phyloP scores from a whole-genome alignment of 2,329 filamentous ascomycete species.

The Ceratocystis cubensis region DNA sequence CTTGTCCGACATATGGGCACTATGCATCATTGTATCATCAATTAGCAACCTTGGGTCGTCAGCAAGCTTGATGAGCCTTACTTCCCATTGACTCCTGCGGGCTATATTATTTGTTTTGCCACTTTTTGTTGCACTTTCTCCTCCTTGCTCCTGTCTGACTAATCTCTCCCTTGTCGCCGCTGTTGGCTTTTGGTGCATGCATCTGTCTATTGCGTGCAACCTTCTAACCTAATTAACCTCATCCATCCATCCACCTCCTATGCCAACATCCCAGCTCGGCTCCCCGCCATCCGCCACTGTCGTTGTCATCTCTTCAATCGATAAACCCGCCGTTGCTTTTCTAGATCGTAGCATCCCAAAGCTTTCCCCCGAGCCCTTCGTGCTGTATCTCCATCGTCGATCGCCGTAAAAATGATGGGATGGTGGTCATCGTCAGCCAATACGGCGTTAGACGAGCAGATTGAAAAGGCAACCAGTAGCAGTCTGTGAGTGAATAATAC shows the following conservation, averaged over 20 bases:
- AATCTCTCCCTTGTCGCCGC: not conserved
- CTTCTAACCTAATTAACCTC: constrained; percentile 4
- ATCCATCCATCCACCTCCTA: not conserved
- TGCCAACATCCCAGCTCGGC: not conserved
- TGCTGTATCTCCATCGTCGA: not conserved
- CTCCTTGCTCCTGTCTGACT: not conserved
- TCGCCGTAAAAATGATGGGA: constrained; percentile 56
- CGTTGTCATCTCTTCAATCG: not conserved
- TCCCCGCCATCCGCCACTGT: not conserved
- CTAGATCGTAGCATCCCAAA: not conserved
- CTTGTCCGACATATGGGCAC: not conserved
- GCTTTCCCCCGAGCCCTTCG: not conserved
- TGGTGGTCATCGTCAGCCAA: constrained; percentile 92
- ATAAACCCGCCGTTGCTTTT: not conserved
- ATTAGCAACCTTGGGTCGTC: not conserved
- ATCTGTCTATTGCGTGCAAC: not conserved
- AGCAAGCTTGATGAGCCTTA: not conserved
- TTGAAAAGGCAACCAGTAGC: constrained; percentile 86
- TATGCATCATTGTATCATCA: not conserved
- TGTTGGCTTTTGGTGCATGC: not conserved
- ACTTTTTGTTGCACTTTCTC: not conserved
- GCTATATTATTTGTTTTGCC: not conserved
- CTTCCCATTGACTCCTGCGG: not conserved
- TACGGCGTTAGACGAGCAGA: constrained; percentile 88
- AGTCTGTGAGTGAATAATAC: constrained; percentile 55